Evolutionary conservation across 176 grass and related monocot genomes (phyloP).

Genomic region (Guadua angustifolia): DNA sequence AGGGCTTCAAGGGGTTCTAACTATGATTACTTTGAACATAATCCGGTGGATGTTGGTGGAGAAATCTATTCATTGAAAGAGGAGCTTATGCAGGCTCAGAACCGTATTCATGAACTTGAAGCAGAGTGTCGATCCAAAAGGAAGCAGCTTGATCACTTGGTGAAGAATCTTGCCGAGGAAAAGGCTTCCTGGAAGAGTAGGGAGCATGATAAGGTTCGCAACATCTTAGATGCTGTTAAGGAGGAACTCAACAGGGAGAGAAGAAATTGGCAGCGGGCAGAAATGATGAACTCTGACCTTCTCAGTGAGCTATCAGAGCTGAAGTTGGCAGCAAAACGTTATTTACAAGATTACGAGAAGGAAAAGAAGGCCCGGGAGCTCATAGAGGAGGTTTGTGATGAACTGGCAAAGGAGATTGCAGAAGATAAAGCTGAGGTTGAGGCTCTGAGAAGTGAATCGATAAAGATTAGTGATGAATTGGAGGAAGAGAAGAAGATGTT

Average conservation of each 20-base stretch:
- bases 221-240: constrained; percentile 63
- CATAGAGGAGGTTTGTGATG: constrained; percentile 85
- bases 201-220: constrained; percentile 65
- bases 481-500: constrained; percentile 81
- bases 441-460: constrained; percentile 55
- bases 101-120: constrained; percentile 60
- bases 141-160: constrained; percentile 63
- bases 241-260: constrained; percentile 64
- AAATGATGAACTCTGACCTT: constrained; percentile 67
- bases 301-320: constrained; percentile 66
- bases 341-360: constrained; percentile 71
- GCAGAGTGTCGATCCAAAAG: constrained; percentile 57
- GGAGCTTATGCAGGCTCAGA: constrained; percentile 57
- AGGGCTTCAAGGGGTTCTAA: constrained; percentile 29
- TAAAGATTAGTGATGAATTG: constrained; percentile 68
- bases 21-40: constrained; percentile 50
- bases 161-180: constrained; percentile 59
- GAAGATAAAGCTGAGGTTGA: constrained; percentile 73
- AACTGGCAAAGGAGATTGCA: constrained; percentile 73
- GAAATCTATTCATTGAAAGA: constrained; percentile 56
- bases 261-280: constrained; percentile 53
- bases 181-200: constrained; percentile 63
- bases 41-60: constrained; percentile 11
- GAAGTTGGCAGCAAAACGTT: constrained; percentile 51
- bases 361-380: constrained; percentile 65